Evolutionary conservation across 2,329 filamentous ascomycete genomes (phyloP).

Genomic region (Sclerotinia borealis): DNA sequence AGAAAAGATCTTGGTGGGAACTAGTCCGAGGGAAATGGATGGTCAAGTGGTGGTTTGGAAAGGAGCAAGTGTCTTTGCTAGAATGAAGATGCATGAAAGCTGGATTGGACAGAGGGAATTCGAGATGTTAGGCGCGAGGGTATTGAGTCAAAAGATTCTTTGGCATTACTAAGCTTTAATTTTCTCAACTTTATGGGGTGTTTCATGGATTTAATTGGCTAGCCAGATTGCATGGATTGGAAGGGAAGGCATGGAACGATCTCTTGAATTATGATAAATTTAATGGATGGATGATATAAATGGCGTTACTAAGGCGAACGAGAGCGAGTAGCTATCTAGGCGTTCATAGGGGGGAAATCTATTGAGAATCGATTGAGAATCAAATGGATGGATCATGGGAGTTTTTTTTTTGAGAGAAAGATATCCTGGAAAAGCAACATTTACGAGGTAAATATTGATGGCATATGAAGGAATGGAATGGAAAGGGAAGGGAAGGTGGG

Average conservation of each 20-base stretch:
- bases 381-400: neutral
- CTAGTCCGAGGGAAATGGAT: conserved; percentile 85
- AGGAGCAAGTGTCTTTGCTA: conserved; percentile 89
- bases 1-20: conserved; percentile 56
- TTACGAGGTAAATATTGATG: neutral
- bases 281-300: neutral
- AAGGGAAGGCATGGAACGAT: neutral
- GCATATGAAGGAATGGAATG: neutral
- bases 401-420: neutral
- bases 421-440: neutral
- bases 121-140: conserved; percentile 73
- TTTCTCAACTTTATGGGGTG: neutral
- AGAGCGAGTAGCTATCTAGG: neutral
- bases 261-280: neutral
- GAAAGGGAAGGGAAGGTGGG: too few species aligned
- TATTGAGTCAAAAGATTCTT: conserved; percentile 73
- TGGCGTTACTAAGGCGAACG: neutral
- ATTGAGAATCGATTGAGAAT: too few species aligned
- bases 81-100: conserved; percentile 81
- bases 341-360: neutral
- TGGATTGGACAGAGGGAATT: conserved; percentile 90
- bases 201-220: neutral
- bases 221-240: neutral
- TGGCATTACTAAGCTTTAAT: conserved; percentile 27
- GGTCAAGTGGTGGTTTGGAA: conserved; percentile 98